These are phyloP conservation scores for Phytophthora multivora DNA, from an alignment of 352 stramenopile species.

Conservation along the genomic window DNA sequence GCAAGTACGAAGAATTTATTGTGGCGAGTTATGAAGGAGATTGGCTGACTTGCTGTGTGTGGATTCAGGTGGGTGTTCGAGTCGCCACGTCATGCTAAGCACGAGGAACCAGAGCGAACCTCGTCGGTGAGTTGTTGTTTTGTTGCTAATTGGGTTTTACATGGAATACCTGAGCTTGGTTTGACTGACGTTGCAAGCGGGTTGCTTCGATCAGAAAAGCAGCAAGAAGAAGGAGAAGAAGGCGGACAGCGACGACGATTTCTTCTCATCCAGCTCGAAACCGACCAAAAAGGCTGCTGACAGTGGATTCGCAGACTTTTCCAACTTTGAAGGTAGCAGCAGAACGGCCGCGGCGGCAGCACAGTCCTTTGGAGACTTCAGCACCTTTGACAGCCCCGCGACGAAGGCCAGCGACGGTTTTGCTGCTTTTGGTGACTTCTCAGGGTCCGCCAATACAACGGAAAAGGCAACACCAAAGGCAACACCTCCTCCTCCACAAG, in stretches of 20 bases:
- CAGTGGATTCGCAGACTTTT: slow-evolving; percentile 77
- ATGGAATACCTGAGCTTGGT: background rate
- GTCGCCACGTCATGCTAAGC: slow-evolving; percentile 60
- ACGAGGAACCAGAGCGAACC: slow-evolving; percentile 40
- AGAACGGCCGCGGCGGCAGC: slow-evolving; percentile 28
- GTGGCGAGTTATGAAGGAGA: background rate
- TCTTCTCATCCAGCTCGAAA: slow-evolving; percentile 50
- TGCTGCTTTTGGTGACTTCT: slow-evolving; percentile 68
- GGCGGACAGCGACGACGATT: slow-evolving; percentile 38
- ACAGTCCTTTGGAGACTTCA: slow-evolving; percentile 54
- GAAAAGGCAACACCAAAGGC: slow-evolving; percentile 36
- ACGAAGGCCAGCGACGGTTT: slow-evolving; percentile 35
- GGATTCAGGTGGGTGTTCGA: slow-evolving; percentile 74
- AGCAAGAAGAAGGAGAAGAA: slow-evolving; percentile 58
- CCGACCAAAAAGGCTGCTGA: slow-evolving; percentile 30
- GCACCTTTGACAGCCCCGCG: slow-evolving; percentile 45
- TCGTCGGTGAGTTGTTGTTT: slow-evolving; percentile 38
- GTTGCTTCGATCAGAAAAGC: slow-evolving; percentile 34
- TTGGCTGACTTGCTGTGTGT: background rate
- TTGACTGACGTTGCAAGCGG: background rate
- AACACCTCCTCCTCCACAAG: slow-evolving; percentile 22
- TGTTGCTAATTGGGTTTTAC: background rate
- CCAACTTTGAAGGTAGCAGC: slow-evolving; percentile 58
- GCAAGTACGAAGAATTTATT: slow-evolving; percentile 56
- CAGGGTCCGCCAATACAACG: slow-evolving; percentile 21